Conservation (phyloP, 1,284 basidiomycete species). For the Kalmanozyma brasiliensis region DNA sequence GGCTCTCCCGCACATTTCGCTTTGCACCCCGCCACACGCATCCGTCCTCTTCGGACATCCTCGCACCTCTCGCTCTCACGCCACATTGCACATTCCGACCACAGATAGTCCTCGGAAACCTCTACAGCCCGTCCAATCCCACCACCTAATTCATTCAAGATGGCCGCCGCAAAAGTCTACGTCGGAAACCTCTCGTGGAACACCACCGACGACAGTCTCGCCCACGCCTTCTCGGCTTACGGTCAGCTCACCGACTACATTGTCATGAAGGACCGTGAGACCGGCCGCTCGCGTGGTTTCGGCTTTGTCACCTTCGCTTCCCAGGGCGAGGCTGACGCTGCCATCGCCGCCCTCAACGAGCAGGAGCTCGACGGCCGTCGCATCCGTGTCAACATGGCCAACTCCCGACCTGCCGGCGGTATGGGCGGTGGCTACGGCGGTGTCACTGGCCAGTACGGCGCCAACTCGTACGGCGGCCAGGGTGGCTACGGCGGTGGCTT, state of each 20-base stretch:
- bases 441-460: slow-evolving; percentile 65
- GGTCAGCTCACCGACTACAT: slow-evolving; percentile 68
- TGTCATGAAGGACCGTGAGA: slow-evolving; percentile 97
- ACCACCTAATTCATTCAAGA: slow-evolving; percentile 47
- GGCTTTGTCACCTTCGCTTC: slow-evolving; percentile 78
- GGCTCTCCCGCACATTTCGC: neutral
- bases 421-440: slow-evolving; percentile 64
- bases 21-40: neutral
- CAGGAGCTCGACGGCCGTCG: slow-evolving; percentile 92
- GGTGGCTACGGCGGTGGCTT: slow-evolving; percentile 51
- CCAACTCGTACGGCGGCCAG: slow-evolving; percentile 54
- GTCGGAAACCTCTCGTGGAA: slow-evolving; percentile 68
- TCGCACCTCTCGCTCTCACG: no score
- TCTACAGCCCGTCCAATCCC: slow-evolving; percentile 28
- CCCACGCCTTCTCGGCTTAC: slow-evolving; percentile 65
- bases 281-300: slow-evolving; percentile 88
- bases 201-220: slow-evolving; percentile 67
- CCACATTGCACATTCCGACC: neutral
- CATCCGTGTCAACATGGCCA: slow-evolving; percentile 90
- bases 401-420: slow-evolving; percentile 75
- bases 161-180: slow-evolving; percentile 68
- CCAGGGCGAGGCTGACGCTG: slow-evolving; percentile 78
- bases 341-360: slow-evolving; percentile 85
- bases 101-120: slow-evolving; percentile 48
- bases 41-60: no score